Evolutionary conservation across 257 asterid genomes (phyloP).

Genomic region (Jaltomata sinuosa): DNA sequence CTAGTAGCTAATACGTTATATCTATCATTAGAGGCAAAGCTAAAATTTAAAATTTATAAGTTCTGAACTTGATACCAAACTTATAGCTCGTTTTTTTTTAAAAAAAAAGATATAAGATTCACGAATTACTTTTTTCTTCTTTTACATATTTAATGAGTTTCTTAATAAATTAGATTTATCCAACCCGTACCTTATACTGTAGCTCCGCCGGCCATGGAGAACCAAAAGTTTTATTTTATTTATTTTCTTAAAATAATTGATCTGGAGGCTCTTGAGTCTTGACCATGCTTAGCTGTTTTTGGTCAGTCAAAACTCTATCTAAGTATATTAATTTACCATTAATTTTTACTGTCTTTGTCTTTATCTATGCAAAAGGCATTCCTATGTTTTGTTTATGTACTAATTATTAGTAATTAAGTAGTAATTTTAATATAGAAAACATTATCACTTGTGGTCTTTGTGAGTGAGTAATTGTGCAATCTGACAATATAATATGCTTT

Average conservation of each 20-base stretch:
- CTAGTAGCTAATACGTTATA: neutral
- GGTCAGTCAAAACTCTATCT: neutral
- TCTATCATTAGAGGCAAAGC: neutral
- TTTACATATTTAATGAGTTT: neutral
- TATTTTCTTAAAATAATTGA: neutral
- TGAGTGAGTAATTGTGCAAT: neutral
- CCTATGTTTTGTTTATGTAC: neutral
- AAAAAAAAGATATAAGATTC: neutral
- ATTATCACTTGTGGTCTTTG: neutral
- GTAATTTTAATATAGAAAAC: neutral
- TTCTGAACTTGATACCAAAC: too few species aligned
- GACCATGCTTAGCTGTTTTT: slow-evolving; percentile 1
- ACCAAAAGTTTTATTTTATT: neutral
- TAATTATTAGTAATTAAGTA: too few species aligned
- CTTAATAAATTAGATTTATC: neutral
- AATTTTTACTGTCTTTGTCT: neutral
- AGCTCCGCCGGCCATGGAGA: neutral
- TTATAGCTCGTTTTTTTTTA: too few species aligned
- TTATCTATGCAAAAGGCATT: neutral
- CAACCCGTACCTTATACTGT: neutral
- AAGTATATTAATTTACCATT: neutral
- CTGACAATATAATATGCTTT: neutral
- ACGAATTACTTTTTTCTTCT: neutral
- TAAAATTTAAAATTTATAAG: neutral
- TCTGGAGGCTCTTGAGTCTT: neutral